Evolutionary conservation across 2,329 filamentous ascomycete species (phyloP), one percentile per base, ranked within the genome.

Genomic region (Sporothrix mexicana): DNA sequence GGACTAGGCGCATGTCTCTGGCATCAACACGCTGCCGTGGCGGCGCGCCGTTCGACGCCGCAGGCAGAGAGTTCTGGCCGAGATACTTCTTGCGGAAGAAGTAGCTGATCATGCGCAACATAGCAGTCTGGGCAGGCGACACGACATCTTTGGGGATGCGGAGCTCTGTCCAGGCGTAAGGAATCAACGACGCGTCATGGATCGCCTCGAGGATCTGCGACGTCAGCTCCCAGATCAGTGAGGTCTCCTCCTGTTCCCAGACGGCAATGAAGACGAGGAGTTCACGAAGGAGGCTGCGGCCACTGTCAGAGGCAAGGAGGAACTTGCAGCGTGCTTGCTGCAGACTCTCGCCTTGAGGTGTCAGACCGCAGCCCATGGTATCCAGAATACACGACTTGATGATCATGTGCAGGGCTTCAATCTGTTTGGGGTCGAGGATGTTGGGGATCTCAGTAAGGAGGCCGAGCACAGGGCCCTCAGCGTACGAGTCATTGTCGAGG

Each of bases 341-440:
- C 82, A 97, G 90, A 79, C 95, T 97, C 79, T 94, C 92, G 20
- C 91, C 91, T 13, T 87, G 87, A 10, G 85, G 81, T 61, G 91
- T 92, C 8, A 89, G 83, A 0, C 90, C 89, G 75, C 92, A 91
- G 74, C 92, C 93, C 73, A 89, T 86, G n/a, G 90, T 90, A 77
- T 97, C 93, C 25, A 97, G 90, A 70, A 98, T 97, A 75, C 95
- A 97, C 15, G 93, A 95, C 84, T 98, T 97, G 78, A 98, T 92
- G 74, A 98, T 97, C 95, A 98, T 97, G 72, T 97, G 95, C 70
- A 98, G 84, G 6, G 96, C 95, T 81, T 98, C 95, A 71, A 98
- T 98, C 81, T 98, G 95, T 72, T 94, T 95, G 0, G 95, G 95
- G 59, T 97, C 95, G 43, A 98, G 86, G 51, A 98, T 97, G 76